phyloP scores from a whole-genome alignment of 176 grass and related monocot species.

The Dactylis glomerata region DNA sequence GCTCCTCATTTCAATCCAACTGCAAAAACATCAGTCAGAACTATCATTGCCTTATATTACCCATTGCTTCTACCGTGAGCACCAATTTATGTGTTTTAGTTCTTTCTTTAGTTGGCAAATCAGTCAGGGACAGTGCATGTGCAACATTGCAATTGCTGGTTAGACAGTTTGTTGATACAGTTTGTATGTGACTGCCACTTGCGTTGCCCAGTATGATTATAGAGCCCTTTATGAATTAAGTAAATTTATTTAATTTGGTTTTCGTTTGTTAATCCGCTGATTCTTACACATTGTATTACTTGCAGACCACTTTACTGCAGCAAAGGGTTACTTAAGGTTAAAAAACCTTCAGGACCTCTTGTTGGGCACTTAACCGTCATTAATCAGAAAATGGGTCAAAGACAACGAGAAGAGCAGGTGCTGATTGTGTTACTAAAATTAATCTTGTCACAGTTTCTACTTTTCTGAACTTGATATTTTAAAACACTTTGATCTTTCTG shows the following conservation, averaged over 20 bases:
- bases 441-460: neutral
- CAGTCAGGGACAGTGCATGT: neutral
- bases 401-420: conserved; percentile 73
- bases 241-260: conserved; percentile 7
- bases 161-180: neutral
- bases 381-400: conserved; percentile 46
- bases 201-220: neutral
- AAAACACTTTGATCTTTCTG: conserved; percentile 32
- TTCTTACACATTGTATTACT: conserved; percentile 23
- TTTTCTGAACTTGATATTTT: conserved; percentile 7
- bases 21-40: conserved; percentile 9
- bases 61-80: neutral
- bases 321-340: conserved; percentile 82
- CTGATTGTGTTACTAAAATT: conserved; percentile 4
- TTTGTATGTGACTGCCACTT: conserved; percentile 6
- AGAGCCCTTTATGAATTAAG: conserved; percentile 5
- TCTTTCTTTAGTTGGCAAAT: neutral
- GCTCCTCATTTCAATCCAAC: neutral
- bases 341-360: conserved; percentile 41
- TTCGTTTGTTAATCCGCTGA: conserved; percentile 25
- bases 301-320: conserved; percentile 83
- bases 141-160: neutral
- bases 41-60: neutral
- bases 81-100: neutral
- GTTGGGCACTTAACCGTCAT: conserved; percentile 62